Evolutionary conservation across 305 asterid genomes (phyloP), one percentile per base, ranked within the genome.

Genomic region (Fraxinus sp.): DNA sequence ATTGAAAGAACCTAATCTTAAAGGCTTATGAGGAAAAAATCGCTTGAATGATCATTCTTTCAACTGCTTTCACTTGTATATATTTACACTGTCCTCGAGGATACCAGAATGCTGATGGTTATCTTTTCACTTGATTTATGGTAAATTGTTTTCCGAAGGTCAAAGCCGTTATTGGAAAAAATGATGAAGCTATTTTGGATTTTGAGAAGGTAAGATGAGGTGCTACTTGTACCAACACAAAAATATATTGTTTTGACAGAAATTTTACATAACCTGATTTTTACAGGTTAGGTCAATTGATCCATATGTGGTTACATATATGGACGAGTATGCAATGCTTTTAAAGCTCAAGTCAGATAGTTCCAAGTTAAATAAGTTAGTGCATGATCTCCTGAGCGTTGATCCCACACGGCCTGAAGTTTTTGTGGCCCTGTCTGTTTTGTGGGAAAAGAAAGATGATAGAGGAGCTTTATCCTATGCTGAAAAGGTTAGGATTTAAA

Each of bases 251-350:
- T 76, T 76, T 41, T 71, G 68, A 76, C 55, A 39, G 18, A 39
- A 52, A 41, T 75, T 79, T 72, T 79, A 83, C 57, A 30, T 28
- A 57, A 82, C 85, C 76, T 85, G 80, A 80, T 82, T 85, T 84
- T 81, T 86, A 26, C 94, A 96, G 99, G 99, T 91, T 82, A 91
- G 96, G 77, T 92, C 92, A 32, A 89, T 93, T 79, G 98, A 94
- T 92, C 98, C 99, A 66, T 92, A 88, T 79, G 88, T 90, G 74
- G 78, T 93, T 81, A 93, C 99, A 28, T 92, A 94, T 75, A 96
- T 96, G 99, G 99, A 96, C 86, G 99, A 96, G 93, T 96, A 96
- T 87, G 98, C 99, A 24, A 91, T 96, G 97, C 97, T 96, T 84
- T 93, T 96, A 83, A 96, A 94, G 94, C 88, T 89, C 82, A 93